Evolutionary conservation across 2,329 filamentous ascomycete genomes (phyloP).

Genomic region (Tolypocladium tropicale): DNA sequence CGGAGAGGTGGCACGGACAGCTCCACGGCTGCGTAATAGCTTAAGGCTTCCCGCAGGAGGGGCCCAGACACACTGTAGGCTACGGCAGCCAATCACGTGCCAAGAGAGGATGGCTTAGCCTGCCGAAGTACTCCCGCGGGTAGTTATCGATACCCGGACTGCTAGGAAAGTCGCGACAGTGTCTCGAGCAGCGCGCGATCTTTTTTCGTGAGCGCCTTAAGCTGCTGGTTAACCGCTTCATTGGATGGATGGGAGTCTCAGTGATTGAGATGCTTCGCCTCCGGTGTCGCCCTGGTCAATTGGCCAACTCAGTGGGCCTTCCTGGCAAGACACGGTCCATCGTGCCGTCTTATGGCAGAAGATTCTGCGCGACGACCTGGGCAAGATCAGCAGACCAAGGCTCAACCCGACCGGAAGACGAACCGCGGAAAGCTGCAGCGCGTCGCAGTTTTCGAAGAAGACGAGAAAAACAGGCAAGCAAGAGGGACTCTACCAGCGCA

Average conservation of each 20-base stretch:
- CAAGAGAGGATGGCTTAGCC: background rate
- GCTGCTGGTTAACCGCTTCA: background rate
- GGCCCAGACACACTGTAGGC: background rate
- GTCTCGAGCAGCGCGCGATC: background rate
- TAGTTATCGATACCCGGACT: conserved; percentile 5
- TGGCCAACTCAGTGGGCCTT: conserved; percentile 3
- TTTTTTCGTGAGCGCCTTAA: background rate
- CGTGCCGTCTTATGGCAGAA: background rate
- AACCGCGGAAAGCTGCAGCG: background rate
- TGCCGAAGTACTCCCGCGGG: conserved; percentile 2
- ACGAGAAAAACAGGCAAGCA: background rate
- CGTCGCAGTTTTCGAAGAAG: background rate
- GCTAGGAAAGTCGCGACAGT: background rate
- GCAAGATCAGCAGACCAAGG: background rate
- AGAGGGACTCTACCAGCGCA: background rate
- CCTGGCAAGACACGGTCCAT: background rate
- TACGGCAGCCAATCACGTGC: conserved; percentile 7
- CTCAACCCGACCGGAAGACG: background rate
- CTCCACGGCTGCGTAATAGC: background rate
- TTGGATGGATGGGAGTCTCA: background rate
- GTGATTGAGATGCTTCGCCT: conserved; percentile 18
- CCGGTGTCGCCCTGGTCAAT: conserved; percentile 8
- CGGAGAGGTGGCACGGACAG: background rate
- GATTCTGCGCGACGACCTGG: background rate
- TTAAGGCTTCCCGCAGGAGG: too few relatives aligned